Evolutionary conservation across 345 rosid genomes (phyloP), one percentile per base, ranked within the genome.

Genomic region (Psidium friedrichsthalianum): DNA sequence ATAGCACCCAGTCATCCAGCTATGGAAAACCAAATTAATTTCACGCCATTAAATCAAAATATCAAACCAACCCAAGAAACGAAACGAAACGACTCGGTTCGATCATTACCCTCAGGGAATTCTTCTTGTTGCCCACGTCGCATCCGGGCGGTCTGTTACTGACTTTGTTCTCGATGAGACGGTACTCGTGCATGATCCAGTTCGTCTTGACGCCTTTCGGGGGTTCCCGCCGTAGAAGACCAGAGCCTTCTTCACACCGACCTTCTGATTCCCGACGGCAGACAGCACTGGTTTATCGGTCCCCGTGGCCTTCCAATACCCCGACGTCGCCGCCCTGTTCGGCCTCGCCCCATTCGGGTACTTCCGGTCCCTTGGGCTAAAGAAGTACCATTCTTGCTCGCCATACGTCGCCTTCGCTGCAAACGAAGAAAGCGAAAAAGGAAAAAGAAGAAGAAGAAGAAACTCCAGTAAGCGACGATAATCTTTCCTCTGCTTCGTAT

Each of bases 291-390:
- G 99, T 91, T 96, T 97, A 86, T 97, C 99, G 4, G 98, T 97
- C 53, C 99, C 99, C 0, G 99, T 97, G 1, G 99, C 99, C 91
- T 97, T 97, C 99, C 99, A 97, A 84, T 97, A 97, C 54, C 99
- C 99, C 1, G 99, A 96, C 21, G 98, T 96, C 1, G 99, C 99
- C 0, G 98, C 99, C 87, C 99, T 82, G 90, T 97, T 97, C 5
- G 99, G 99, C 89, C 99, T 90, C 27, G 96, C 98, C 49, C 99
- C 98, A 69, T 97, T 97, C 59, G 99, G 99, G 78, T 97, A 97
- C 89, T 97, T 97, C 87, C 98, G 87, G 86, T 97, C 99, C 69
- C 99, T 86, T 0, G 99, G 99, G 85, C 98, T 97, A 86, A 97
- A 97, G 55, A 97, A 97, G 64, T 97, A 97, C 99, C 99, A 97